Evolutionary conservation across 1,284 basidiomycete species (phyloP), one percentile per base, ranked within the genome.

Genomic region (Cerioporus squamosus): DNA sequence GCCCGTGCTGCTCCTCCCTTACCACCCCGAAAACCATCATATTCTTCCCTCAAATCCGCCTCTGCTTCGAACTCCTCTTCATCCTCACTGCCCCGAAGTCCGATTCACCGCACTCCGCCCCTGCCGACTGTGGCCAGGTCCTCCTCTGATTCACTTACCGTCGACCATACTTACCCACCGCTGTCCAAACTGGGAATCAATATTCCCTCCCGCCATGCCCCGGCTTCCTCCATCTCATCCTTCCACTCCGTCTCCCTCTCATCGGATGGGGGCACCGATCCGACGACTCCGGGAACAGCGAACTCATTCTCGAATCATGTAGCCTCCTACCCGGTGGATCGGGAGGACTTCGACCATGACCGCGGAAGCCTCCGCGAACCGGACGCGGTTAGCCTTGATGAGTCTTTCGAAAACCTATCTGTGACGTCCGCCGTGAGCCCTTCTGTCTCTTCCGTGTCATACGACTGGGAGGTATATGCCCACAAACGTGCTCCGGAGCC

Each of bases 221-320:
- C 81, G 2, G 81, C 81, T 3, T 89, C 88, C 2, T 92, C 90
- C 33, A 81, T 91, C 39, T 90, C 90, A 5, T 92, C 90, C 18
- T 90, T 92, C 61, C 89, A 91, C 65, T 91, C 90, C 0, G 87
- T 92, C 17, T 92, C 90, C 0, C 80, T 92, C 4, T 91, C 90
- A 2, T 88, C 87, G 9, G 86, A 89, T 61, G 80, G 79, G n/a
- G 75, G 72, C 18, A 72, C 79, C 26, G 82, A 83, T 59, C 70
- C 74, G 5, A 50, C 58, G 69, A 79, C 80, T 2, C 78, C 79
- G 0, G 75, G 73, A 48, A 58, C 57, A 7, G 43, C 42, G 15
- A 53, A 48, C n/a, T 79, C 79, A 18, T 60, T 79, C 33, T 67
- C 79, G 40, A 75, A 76, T 55, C 75, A 76, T 61, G 77, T 82